phyloP scores from a whole-genome alignment of 2,329 filamentous ascomycete genomes.

The Ceratocystis colombiana region DNA sequence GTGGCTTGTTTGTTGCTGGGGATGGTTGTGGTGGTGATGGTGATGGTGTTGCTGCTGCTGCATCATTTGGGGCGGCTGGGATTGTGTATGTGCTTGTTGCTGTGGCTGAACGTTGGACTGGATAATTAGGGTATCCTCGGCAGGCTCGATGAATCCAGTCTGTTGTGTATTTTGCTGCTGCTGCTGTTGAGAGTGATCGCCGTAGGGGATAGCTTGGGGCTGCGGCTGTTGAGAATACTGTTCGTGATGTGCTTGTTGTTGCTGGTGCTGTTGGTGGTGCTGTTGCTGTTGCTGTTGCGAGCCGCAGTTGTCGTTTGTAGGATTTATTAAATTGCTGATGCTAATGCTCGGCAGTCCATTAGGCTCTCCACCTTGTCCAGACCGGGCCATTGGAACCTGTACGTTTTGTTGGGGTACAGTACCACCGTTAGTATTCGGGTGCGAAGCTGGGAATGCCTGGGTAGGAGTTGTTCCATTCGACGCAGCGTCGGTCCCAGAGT shows the following conservation, averaged over 20 bases:
- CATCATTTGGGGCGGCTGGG: slow-evolving; percentile 28
- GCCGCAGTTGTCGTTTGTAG: slow-evolving; percentile 24
- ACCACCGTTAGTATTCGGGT: slow-evolving; percentile 9
- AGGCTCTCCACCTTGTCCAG: slow-evolving; percentile 23
- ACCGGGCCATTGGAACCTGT: slow-evolving; percentile 11
- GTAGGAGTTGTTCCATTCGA: slow-evolving; percentile 19
- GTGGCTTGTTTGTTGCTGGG: slow-evolving; percentile 46
- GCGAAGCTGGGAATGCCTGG: slow-evolving; percentile 5
- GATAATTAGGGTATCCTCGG: slow-evolving; percentile 27
- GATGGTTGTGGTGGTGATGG: slow-evolving; percentile 33
- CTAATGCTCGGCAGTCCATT: slow-evolving; percentile 31
- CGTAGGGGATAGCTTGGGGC: background rate
- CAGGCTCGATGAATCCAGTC: slow-evolving; percentile 22
- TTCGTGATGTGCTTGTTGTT: slow-evolving; percentile 20
- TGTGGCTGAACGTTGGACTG: slow-evolving; percentile 29
- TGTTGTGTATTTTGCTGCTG: slow-evolving; percentile 37
- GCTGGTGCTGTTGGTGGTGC: slow-evolving; percentile 22
- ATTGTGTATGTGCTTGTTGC: slow-evolving; percentile 21
- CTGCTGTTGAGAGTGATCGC: slow-evolving; percentile 33
- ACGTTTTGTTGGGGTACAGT: slow-evolving; percentile 9
- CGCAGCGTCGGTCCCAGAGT: background rate
- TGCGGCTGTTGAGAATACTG: slow-evolving; percentile 3
- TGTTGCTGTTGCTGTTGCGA: slow-evolving; percentile 27
- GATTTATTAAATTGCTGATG: slow-evolving; percentile 29
- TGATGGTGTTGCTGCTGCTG: slow-evolving; percentile 1